Evolutionary conservation across 1,284 basidiomycete genomes (phyloP), one percentile per base, ranked within the genome.

Genomic region (Microbotryomycetes sp.): DNA sequence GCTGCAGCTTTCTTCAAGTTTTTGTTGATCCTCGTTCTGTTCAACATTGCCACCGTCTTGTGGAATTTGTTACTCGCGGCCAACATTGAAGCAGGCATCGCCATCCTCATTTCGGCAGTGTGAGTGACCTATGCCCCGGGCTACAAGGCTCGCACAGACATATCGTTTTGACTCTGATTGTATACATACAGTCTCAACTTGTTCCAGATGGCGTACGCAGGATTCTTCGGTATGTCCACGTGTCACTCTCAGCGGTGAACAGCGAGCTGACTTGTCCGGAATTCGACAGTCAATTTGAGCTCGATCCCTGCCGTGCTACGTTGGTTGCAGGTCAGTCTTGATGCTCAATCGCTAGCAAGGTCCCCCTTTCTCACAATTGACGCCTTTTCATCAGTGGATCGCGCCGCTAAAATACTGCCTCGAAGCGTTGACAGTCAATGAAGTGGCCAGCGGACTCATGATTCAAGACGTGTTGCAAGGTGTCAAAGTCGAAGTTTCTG

Each of bases 301-400:
- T 59, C 58, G 26, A 68, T 72, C 16, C 67, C 71, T n/a, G 50
- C 69, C 23, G 71, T 71, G 12, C 60, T 72, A 6, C 60, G 70
- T 1, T 72, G 71, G 71, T 54, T 56, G 3, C 54, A 15, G 16
- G 22, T 14, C 22, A 26, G 6, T 16, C 22, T 26, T 19, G 12
- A 19, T 12, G 36, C 36, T 19, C 19, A 12, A 19, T 12, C 36
- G 12, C 19, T 9, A 9, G 78, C 62, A 79, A 81, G 60, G 92
- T 92, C 64, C 89, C 89, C 1, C 86, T 86, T 1, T 88, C 89
- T 0, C 79, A 92, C 2, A 82, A 89, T 15, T 92, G 90, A 89
- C 77, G 93, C n/a, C n/a, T n/a, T n/a, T n/a, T n/a, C n/a, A n/a
- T 51, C 86, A 92, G 71, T 94, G 88, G 86, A 66, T 88, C 48